A percentile compares a stretch with the other conserved stretches of the same genome.
Evolutionary conservation across 805 yeast species (phyloP).

Genomic region (Nakazawaea pomicola): DNA sequence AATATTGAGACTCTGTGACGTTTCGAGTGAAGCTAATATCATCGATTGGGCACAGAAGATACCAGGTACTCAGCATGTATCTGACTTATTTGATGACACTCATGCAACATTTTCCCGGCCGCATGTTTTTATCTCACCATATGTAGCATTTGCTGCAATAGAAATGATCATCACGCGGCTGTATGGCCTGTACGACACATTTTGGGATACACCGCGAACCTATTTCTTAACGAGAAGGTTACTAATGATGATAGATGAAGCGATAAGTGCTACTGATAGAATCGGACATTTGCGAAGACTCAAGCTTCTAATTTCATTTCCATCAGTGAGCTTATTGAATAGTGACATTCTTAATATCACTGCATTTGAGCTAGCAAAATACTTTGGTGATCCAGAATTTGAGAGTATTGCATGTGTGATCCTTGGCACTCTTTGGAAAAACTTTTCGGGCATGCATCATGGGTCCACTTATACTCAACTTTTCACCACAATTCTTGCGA

Average conservation of each 20-base stretch:
- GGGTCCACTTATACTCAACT: constrained; percentile 11
- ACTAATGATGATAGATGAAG: constrained; percentile 19
- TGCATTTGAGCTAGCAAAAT: constrained; percentile 18
- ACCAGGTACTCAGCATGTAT: no score
- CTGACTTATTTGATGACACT: neutral
- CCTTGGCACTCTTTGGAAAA: no score
- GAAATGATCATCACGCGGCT: constrained; percentile 19
- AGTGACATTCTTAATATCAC: constrained; percentile 20
- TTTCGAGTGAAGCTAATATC: constrained; percentile 24
- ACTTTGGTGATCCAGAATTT: constrained; percentile 19
- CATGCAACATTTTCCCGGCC: neutral
- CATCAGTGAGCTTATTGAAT: constrained; percentile 16
- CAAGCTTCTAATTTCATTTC: constrained; percentile 30
- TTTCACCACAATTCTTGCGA: constrained; percentile 20
- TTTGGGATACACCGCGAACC: constrained; percentile 31
- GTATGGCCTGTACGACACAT: constrained; percentile 12
- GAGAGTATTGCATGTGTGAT: constrained; percentile 15
- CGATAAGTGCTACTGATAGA: constrained; percentile 22
- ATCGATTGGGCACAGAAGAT: no score
- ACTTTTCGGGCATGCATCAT: neutral
- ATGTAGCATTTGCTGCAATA: constrained; percentile 5
- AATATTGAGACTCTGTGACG: constrained; percentile 35
- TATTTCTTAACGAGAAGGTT: constrained; percentile 35
- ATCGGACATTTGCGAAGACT: constrained; percentile 28
- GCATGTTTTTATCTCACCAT: constrained; percentile 9